A percentile compares a stretch with the other conserved stretches of the same genome.
Conservation (phyloP, 495 filamentous ascomycete species). For the Venustampulla echinocandica region DNA sequence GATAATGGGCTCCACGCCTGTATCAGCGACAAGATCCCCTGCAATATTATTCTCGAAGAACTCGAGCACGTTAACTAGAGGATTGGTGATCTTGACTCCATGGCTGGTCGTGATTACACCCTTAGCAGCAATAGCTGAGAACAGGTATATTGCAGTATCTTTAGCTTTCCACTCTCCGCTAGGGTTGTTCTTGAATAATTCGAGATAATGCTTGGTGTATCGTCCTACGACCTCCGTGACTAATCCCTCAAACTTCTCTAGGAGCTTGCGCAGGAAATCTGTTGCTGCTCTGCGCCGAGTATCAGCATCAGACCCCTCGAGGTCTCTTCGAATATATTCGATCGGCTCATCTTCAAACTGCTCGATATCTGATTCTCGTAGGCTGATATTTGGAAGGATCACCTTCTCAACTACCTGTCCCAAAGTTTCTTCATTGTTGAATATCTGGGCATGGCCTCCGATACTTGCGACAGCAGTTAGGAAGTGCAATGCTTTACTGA, state of each 20-base stretch:
- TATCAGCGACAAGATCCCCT: conserved; percentile 60
- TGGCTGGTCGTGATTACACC: conserved; percentile 74
- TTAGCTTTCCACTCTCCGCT: conserved; percentile 93
- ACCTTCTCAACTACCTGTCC: conserved; percentile 88
- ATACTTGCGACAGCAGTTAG: conserved; percentile 79
- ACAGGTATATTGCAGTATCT: conserved; percentile 93
- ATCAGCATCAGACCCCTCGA: conserved; percentile 93
- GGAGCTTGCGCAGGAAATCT: conserved; percentile 80
- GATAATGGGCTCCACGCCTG: conserved; percentile 67
- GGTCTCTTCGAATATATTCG: conserved; percentile 91
- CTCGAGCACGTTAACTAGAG: conserved; percentile 72
- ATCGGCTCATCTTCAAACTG: conserved; percentile 98
- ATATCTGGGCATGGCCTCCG: conserved; percentile 65
- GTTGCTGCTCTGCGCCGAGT: conserved; percentile 86
- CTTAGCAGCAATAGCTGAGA: conserved; percentile 87
- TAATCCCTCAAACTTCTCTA: conserved; percentile 73
- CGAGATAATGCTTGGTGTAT: conserved; percentile 73
- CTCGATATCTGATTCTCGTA: conserved; percentile 89
- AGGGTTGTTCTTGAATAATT: conserved; percentile 58
- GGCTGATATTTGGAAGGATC: conserved; percentile 80
- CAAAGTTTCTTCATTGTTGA: conserved; percentile 70
- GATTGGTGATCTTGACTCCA: conserved; percentile 84
- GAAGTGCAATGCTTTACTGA: conserved; percentile 89
- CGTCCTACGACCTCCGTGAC: conserved; percentile 74
- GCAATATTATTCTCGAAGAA: conserved; percentile 91